Conservation (phyloP, 805 yeast genomes). For the Saccharomycopsis microspora region DNA sequence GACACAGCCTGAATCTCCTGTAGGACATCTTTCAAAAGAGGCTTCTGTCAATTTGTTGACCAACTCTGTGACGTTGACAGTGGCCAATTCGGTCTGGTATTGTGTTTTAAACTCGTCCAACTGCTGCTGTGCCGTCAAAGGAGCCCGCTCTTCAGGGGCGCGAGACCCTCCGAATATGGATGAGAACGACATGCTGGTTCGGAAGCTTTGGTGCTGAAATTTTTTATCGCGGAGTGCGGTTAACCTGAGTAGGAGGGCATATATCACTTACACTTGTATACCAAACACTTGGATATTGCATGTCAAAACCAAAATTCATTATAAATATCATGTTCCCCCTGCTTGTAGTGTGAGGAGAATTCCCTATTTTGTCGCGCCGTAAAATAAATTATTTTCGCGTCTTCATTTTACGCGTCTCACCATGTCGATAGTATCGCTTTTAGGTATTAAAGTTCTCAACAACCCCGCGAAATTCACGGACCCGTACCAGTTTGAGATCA, state of each 20-base stretch:
- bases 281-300: too few species aligned
- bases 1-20: conserved; percentile 36
- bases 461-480: conserved; percentile 92
- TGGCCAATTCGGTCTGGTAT: conserved; percentile 73
- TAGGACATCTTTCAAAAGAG: conserved; percentile 71
- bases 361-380: too few species aligned
- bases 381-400: too few species aligned
- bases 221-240: too few species aligned
- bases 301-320: too few species aligned
- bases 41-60: conserved; percentile 78
- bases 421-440: conserved; percentile 88
- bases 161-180: conserved; percentile 20
- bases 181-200: conserved; percentile 11
- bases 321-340: too few species aligned
- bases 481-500: conserved; percentile 92
- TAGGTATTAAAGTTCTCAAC: conserved; percentile 85
- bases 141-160: conserved; percentile 15
- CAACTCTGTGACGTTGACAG: conserved; percentile 83
- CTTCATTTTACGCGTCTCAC: not conserved
- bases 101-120: conserved; percentile 50
- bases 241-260: too few species aligned
- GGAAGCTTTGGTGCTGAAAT: not conserved
- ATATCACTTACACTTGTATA: too few species aligned
- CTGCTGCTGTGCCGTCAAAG: conserved; percentile 20
- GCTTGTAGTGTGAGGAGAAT: too few species aligned